Conservation (phyloP, 2,329 filamentous ascomycete genomes). For the Diaporthe ilicicola region DNA sequence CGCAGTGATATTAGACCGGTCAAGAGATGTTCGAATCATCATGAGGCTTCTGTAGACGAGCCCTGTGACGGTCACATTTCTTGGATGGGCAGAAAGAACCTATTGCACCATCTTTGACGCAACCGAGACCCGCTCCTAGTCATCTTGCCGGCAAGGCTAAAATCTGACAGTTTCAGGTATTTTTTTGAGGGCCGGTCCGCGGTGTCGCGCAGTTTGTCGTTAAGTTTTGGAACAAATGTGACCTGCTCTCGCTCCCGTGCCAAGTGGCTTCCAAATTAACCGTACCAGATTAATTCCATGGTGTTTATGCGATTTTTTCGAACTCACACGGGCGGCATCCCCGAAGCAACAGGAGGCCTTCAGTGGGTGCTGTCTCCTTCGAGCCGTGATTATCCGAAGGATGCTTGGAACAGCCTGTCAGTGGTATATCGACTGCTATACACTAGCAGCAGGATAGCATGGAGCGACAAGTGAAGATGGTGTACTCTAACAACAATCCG, state of each 20-base stretch:
- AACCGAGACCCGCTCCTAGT: background rate
- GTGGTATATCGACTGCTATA: slow-evolving; percentile 18
- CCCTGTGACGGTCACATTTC: slow-evolving; percentile 4
- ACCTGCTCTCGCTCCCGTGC: background rate
- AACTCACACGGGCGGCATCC: no score
- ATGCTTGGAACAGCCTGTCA: slow-evolving; percentile 6
- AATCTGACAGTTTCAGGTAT: slow-evolving; percentile 24
- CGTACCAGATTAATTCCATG: background rate
- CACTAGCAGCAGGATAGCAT: slow-evolving; percentile 20
- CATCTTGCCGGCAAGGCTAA: slow-evolving; percentile 20
- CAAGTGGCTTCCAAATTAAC: slow-evolving; percentile 2
- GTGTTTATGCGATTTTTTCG: background rate
- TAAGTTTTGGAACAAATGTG: background rate
- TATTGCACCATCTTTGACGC: background rate
- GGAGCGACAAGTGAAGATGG: slow-evolving; percentile 9
- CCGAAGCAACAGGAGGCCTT: background rate
- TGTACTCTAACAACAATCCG: slow-evolving; percentile 27
- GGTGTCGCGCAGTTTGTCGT: slow-evolving; percentile 11
- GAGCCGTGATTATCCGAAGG: slow-evolving; percentile 22
- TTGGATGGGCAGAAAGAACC: background rate
- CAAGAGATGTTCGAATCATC: slow-evolving; percentile 13
- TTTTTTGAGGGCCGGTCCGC: slow-evolving; percentile 28
- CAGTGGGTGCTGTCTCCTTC: background rate
- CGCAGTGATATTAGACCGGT: slow-evolving; percentile 16
- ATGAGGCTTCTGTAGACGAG: slow-evolving; percentile 12